Percentiles rank a stretch among this genome's conserved stretches.
Conservation (phyloP, 2,329 filamentous ascomycete genomes). For the Penicillium glabrum region DNA sequence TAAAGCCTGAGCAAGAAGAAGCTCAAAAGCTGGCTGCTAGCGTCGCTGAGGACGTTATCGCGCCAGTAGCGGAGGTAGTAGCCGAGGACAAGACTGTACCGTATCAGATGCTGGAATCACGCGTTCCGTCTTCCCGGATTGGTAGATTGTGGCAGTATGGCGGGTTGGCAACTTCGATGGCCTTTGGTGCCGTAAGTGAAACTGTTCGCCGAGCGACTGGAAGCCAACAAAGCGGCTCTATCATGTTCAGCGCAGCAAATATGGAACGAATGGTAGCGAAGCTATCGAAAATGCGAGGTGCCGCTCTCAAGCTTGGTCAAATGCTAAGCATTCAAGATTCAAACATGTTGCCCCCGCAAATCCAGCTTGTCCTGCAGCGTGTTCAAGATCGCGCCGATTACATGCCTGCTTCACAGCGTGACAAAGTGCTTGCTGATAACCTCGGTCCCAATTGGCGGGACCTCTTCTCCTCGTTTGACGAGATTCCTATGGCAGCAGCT, state of each 20-base stretch:
- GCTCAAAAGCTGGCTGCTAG: slow-evolving; percentile 49
- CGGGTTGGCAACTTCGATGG: slow-evolving; percentile 90
- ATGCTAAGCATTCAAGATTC: slow-evolving; percentile 97
- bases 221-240: slow-evolving; percentile 64
- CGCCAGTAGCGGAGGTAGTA: slow-evolving; percentile 18
- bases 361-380: slow-evolving; percentile 86
- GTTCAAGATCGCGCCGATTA: slow-evolving; percentile 97
- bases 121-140: slow-evolving; percentile 82
- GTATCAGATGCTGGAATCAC: slow-evolving; percentile 81
- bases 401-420: slow-evolving; percentile 91
- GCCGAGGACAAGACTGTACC: slow-evolving; percentile 32
- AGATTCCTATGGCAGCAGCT: slow-evolving; percentile 88
- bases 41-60: slow-evolving; percentile 44
- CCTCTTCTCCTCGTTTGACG: slow-evolving; percentile 80
- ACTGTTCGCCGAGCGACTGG: slow-evolving; percentile 77
- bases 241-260: slow-evolving; percentile 84
- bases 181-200: slow-evolving; percentile 86
- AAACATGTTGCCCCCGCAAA: slow-evolving; percentile 85
- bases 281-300: slow-evolving; percentile 92
- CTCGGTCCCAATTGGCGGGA: slow-evolving; percentile 82
- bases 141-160: slow-evolving; percentile 93
- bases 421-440: slow-evolving; percentile 76
- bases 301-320: slow-evolving; percentile 94
- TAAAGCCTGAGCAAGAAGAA: slow-evolving; percentile 34
- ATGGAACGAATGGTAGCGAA: slow-evolving; percentile 92